A percentile compares a stretch with the other conserved stretches of the same genome.
These are phyloP conservation scores for Fusarium fracticaudum DNA, from an alignment of 2,329 filamentous ascomycete genomes.

Conservation along the genomic window DNA sequence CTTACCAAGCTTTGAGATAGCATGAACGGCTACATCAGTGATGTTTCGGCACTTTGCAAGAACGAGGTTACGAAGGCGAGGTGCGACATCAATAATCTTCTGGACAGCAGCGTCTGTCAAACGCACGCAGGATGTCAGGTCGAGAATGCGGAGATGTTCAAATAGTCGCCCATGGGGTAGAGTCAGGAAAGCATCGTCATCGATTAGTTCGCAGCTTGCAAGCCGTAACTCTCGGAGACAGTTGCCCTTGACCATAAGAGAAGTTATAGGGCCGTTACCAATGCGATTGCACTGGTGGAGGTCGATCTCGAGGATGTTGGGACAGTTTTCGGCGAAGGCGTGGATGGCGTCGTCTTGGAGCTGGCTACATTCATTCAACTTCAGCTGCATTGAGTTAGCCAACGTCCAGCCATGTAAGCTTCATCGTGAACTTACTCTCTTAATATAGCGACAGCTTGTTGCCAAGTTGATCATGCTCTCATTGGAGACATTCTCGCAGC, in stretches of 20 bases:
- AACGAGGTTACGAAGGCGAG: conserved; percentile 89
- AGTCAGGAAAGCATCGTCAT: conserved; percentile 86
- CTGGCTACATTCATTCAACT: conserved; percentile 92
- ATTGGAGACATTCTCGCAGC: conserved; percentile 85
- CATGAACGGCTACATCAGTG: conserved; percentile 86
- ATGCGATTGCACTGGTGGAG: conserved; percentile 85
- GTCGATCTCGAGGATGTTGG: conserved; percentile 95
- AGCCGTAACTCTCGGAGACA: conserved; percentile 91
- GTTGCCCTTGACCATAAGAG: conserved; percentile 79
- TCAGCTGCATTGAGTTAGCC: conserved; percentile 66
- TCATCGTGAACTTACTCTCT: conserved; percentile 70
- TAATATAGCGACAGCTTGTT: conserved; percentile 84
- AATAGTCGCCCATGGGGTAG: conserved; percentile 76
- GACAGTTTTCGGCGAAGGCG: conserved; percentile 88
- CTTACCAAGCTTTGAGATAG: conserved; percentile 90
- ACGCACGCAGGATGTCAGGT: conserved; percentile 87
- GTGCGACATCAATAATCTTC: conserved; percentile 86
- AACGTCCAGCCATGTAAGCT: not conserved
- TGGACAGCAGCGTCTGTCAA: conserved; percentile 88
- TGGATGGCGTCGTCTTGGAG: conserved; percentile 83
- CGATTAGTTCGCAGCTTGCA: conserved; percentile 84
- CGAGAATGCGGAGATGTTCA: conserved; percentile 90
- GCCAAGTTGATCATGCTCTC: conserved; percentile 85
- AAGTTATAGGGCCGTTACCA: conserved; percentile 83
- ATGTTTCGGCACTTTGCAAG: conserved; percentile 94